Conservation (phyloP, 768 basidiomycete genomes). For the Termitomyces sp. region DNA sequence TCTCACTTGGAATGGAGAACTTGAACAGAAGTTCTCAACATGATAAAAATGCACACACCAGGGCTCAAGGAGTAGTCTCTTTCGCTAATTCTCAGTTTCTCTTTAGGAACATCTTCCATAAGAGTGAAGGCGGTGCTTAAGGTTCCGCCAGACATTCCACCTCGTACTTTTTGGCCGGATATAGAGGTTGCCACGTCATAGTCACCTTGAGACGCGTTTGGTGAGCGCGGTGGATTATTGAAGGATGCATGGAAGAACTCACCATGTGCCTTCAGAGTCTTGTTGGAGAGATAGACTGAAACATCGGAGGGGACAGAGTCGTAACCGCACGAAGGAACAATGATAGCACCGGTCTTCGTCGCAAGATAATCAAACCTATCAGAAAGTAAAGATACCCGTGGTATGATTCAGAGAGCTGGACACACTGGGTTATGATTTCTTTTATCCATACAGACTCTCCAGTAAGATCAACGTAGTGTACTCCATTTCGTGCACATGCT, state of each 20-base stretch:
- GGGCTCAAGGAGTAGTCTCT: conserved; percentile 3
- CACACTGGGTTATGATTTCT: conserved; percentile 58
- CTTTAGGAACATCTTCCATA: conserved; percentile 36
- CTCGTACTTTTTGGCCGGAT: conserved; percentile 44
- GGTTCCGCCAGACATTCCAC: conserved; percentile 66
- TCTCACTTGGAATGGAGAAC: neutral
- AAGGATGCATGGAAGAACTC: neutral
- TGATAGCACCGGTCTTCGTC: conserved; percentile 63
- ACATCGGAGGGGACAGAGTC: conserved; percentile 80
- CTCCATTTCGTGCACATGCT: conserved; percentile 69
- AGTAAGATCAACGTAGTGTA: conserved; percentile 85
- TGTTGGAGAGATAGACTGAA: conserved; percentile 62
- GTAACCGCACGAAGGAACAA: conserved; percentile 76
- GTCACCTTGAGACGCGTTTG: conserved; percentile 7
- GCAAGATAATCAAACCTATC: conserved; percentile 70
- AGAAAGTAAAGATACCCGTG: neutral
- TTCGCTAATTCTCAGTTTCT: conserved; percentile 26
- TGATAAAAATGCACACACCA: neutral
- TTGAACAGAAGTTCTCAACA: neutral
- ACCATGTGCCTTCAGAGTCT: conserved; percentile 52
- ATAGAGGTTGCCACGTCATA: conserved; percentile 52
- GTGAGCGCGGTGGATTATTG: neutral
- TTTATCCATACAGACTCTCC: conserved; percentile 69
- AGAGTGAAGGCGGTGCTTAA: conserved; percentile 35
- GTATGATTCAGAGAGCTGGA: conserved; percentile 7